Conservation (phyloP, 2,329 filamentous ascomycete genomes). For the Fusarium verrucosum region DNA sequence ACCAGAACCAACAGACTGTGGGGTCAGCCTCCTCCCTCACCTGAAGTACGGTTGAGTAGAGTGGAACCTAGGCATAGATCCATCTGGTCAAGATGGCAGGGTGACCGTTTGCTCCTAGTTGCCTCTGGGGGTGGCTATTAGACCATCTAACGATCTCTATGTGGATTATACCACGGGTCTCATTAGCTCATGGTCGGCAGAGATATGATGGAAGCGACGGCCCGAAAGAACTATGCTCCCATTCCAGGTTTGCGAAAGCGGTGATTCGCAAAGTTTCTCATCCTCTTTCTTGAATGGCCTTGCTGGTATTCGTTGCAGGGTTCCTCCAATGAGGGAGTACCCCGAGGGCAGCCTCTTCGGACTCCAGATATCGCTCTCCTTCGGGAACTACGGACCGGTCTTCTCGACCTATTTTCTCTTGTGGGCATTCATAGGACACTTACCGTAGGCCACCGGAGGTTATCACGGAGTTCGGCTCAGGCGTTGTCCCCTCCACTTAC, state of each 20-base stretch:
- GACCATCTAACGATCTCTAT: slow-evolving; percentile 16
- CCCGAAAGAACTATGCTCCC: slow-evolving; percentile 20
- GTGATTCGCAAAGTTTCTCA: not conserved
- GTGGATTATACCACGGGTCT: slow-evolving; percentile 2
- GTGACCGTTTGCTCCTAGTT: slow-evolving; percentile 17
- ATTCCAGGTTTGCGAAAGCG: slow-evolving; percentile 11
- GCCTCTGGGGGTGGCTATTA: slow-evolving; percentile 9
- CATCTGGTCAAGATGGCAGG: slow-evolving; percentile 19
- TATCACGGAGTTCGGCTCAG: slow-evolving; percentile 17
- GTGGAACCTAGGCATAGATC: slow-evolving; percentile 11
- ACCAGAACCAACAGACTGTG: slow-evolving; percentile 1
- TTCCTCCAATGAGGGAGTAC: slow-evolving; percentile 25
- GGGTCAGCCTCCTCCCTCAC: slow-evolving; percentile 10
- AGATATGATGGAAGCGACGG: slow-evolving; percentile 36
- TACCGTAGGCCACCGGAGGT: slow-evolving; percentile 8
- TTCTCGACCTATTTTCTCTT: not conserved
- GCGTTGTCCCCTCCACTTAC: slow-evolving; percentile 6
- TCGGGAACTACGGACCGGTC: slow-evolving; percentile 34
- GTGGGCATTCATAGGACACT: slow-evolving; percentile 2
- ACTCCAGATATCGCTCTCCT: slow-evolving; percentile 8
- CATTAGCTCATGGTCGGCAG: slow-evolving; percentile 13
- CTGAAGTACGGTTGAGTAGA: slow-evolving; percentile 26
- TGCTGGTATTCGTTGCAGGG: not conserved
- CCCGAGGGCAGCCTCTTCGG: slow-evolving; percentile 29
- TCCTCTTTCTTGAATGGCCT: slow-evolving; percentile 2